Conservation (phyloP, 768 basidiomycete species). For the Boletus speciosus region DNA sequence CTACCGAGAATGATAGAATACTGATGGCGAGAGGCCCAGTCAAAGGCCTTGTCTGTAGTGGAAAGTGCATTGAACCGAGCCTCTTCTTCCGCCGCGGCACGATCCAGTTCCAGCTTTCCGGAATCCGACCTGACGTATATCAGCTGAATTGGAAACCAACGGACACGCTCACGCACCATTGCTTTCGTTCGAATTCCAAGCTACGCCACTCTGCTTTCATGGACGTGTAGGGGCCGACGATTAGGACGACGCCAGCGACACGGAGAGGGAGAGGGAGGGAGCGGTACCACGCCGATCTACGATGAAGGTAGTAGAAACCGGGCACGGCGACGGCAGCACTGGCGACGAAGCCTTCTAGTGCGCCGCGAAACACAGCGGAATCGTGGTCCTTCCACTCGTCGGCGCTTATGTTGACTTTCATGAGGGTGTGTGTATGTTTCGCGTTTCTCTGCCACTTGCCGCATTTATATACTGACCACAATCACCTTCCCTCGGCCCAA, state of each 20-base stretch:
- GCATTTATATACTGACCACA: neutral
- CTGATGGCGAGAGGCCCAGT: constrained; percentile 66
- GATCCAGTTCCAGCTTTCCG: constrained; percentile 54
- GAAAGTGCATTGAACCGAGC: constrained; percentile 50
- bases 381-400: constrained; percentile 57
- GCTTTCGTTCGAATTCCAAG: constrained; percentile 57
- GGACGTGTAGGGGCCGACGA: constrained; percentile 62
- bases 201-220: constrained; percentile 74
- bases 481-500: neutral
- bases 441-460: neutral
- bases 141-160: too few relatives aligned
- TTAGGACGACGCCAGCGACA: constrained; percentile 60
- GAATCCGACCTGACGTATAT: constrained; percentile 32
- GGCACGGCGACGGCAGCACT: constrained; percentile 49
- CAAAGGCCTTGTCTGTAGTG: constrained; percentile 48
- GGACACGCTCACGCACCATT: constrained; percentile 44
- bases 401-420: constrained; percentile 31
- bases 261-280: constrained; percentile 66
- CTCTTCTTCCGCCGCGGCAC: constrained; percentile 32
- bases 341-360: constrained; percentile 49
- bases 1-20: constrained; percentile 71
- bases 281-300: constrained; percentile 56
- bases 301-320: constrained; percentile 49
- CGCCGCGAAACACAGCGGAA: constrained; percentile 57
- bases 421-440: neutral